Base-by-base conservation (phyloP, 1,139 yeast species). In the Saccharomyces hybrid region DNA sequence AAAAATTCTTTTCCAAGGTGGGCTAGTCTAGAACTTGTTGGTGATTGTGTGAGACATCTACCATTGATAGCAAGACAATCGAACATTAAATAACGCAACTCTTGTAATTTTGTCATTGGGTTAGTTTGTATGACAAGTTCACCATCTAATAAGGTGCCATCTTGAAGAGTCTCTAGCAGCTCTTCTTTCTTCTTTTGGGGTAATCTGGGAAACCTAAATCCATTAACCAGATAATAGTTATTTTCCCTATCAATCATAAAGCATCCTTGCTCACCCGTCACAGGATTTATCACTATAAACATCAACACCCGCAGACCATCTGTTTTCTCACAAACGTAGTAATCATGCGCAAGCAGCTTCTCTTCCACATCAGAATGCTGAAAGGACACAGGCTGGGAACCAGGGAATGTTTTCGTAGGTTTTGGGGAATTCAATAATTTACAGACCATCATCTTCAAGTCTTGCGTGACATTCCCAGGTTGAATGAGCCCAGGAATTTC, bases 361-460 rank as follows among this genome's bases (percentile, higher is more conserved):
- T 82, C 82, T 5, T 76, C 74, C 46, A 93, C 75, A 71, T 91
- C 97, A 47, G 77, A 75, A 56, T 89, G 76, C 50, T 88, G 84
- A 69, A 95, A 91, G 41, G 97, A 88, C 1, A 93, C 89, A 0
- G 99, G 99, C 71, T 95, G 99, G 0, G 97, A 85, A 0, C 98
- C 98, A 3, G 95, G 91, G 63, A 88, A 88, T 2, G 71, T 62
- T 57, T 67, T 65, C 3, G 64, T 53, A 5, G 71, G 71, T 51
- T 68, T 67, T 3, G 71, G 70, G 2, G 70, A 63, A 54, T 82
- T 81, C 50, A 90, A 73, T 42, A 91, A 76, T 54, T 80, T 82
- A 14, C 91, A 85, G 9, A 91, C 85, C 74, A 84, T 82, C 53
- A 78, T 76, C 65, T 84, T 81, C 54, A 91, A 76, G 57, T 82